Evolutionary conservation across 495 filamentous ascomycete genomes (phyloP), one percentile per base, ranked within the genome.

Genomic region (Rusavskia elegans): DNA sequence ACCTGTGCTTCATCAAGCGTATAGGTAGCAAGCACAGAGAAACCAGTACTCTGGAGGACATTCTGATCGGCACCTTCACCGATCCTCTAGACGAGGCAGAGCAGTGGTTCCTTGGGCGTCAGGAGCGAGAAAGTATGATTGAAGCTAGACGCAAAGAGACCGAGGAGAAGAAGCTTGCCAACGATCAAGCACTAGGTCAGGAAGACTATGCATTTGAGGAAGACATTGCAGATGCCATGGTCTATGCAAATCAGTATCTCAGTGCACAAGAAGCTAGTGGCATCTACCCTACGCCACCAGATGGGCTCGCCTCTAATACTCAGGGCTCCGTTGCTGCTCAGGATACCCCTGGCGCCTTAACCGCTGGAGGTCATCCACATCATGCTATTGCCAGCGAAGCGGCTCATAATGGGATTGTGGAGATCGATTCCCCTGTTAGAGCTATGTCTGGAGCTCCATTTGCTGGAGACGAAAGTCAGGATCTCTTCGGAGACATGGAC

Each of bases 201-300:
- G 57, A 61, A 10, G 71, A 76, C 14, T 32, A 23, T 10, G 23
- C 14, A 16, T 23, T 35, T 1, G 52, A 49, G 9, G 50, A 53
- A 21, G 48, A 59, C 23, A 32, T 4, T 19, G 36, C 46, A 17
- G 42, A 42, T 21, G 39, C 40, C 14, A 20, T 57, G 59, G 46
- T 68, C 64, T 54, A 77, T 63, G 14, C 39, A 20, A 42, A 78
- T 56, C 65, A 79, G 65, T 65, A 71, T 61, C 62, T 73, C 16
- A 68, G 75, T 35, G 59, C 76, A 6, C 70, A 75, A 42, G 66
- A 69, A 46, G 69, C 75, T 23, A 81, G 77, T 50, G 73, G 83
- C 13, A 80, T 95, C 48, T 95, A 95, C 63, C 89, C 85, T 8
- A 95, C 89, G 5, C 89, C 89, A 25, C 88, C 88, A 41, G 88